Percentiles rank a stretch among this genome's conserved stretches.
Conservation (phyloP, 495 filamentous ascomycete genomes). For the Copromyces sp. region DNA sequence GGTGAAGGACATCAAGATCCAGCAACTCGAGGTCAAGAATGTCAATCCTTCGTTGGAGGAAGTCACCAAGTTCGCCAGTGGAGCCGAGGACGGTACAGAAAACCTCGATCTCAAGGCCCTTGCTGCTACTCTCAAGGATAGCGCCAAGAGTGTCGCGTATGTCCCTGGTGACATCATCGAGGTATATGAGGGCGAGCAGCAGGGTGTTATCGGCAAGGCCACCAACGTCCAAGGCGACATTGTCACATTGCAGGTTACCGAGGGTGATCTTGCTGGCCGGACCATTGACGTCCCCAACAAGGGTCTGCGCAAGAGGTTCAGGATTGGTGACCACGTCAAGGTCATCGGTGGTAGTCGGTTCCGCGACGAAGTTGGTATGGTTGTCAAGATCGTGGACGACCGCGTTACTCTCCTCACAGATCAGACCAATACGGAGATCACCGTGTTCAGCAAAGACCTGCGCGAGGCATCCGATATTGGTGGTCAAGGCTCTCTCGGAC, state of each 20-base stretch:
- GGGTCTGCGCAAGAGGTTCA: conserved; percentile 87
- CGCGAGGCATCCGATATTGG: conserved; percentile 86
- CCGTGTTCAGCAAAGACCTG: conserved; percentile 95
- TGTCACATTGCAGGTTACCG: conserved; percentile 76
- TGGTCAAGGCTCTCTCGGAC: conserved; percentile 63
- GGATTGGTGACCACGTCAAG: conserved; percentile 93
- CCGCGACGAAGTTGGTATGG: conserved; percentile 91
- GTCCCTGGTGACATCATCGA: conserved; percentile 89
- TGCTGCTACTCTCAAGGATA: conserved; percentile 74
- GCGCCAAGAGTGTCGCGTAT: conserved; percentile 65
- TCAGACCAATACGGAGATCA: conserved; percentile 83
- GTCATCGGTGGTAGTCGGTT: conserved; percentile 93
- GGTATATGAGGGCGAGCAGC: conserved; percentile 92
- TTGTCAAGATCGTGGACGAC: conserved; percentile 84
- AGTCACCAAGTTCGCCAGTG: conserved; percentile 83
- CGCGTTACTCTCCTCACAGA: conserved; percentile 86
- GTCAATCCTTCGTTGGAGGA: conserved; percentile 93
- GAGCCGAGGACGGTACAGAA: conserved; percentile 81
- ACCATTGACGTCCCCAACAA: conserved; percentile 87
- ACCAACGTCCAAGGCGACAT: conserved; percentile 85
- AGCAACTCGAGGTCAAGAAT: conserved; percentile 68
- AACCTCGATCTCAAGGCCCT: conserved; percentile 87
- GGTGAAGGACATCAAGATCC: conserved; percentile 87
- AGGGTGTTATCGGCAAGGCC: conserved; percentile 76
- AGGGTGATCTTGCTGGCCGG: conserved; percentile 73